These are phyloP conservation scores for Cyphellophora europaea DNA, from an alignment of 2,329 filamentous ascomycete species.

Conservation along the genomic window DNA sequence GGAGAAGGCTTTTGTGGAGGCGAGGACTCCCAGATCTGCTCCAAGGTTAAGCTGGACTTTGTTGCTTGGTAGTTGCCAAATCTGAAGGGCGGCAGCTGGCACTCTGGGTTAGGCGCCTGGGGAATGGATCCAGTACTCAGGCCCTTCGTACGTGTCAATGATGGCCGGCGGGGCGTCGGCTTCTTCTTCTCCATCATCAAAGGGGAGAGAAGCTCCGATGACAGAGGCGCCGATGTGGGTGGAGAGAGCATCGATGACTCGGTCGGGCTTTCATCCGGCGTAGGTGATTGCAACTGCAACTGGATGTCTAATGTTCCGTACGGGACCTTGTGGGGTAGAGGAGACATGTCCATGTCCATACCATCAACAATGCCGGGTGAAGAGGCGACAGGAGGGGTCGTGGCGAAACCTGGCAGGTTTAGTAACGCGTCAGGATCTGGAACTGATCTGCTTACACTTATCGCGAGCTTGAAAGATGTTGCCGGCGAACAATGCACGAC, in stretches of 20 bases:
- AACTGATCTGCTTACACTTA: slow-evolving; percentile 43
- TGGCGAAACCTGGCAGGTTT: slow-evolving; percentile 55
- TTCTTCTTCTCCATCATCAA: slow-evolving; percentile 43
- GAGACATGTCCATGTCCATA: slow-evolving; percentile 68
- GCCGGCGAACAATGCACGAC: slow-evolving; percentile 73
- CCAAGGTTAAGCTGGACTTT: slow-evolving; percentile 57
- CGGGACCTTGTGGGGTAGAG: slow-evolving; percentile 79
- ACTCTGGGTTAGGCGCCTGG: slow-evolving; percentile 52
- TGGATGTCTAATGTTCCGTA: slow-evolving; percentile 46
- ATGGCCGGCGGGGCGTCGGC: slow-evolving; percentile 62
- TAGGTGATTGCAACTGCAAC: slow-evolving; percentile 63
- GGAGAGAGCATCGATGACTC: slow-evolving; percentile 32
- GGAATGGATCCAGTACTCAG: slow-evolving; percentile 59
- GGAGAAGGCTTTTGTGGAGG: slow-evolving; percentile 47
- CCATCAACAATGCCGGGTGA: slow-evolving; percentile 50
- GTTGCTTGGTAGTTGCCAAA: slow-evolving; percentile 47
- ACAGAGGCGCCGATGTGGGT: slow-evolving; percentile 25
- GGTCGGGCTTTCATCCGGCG: slow-evolving; percentile 45
- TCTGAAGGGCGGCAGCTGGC: slow-evolving; percentile 62
- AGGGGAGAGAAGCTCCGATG: slow-evolving; percentile 8
- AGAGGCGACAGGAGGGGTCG: slow-evolving; percentile 73
- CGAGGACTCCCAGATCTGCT: slow-evolving; percentile 73
- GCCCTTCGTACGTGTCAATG: slow-evolving; percentile 64
- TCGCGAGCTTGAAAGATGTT: slow-evolving; percentile 54
- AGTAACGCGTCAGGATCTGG: slow-evolving; percentile 7